Percentiles rank a stretch among this genome's conserved stretches.
Evolutionary conservation across 257 asterid species (phyloP).

Genomic region (Forsythia suspensa): DNA sequence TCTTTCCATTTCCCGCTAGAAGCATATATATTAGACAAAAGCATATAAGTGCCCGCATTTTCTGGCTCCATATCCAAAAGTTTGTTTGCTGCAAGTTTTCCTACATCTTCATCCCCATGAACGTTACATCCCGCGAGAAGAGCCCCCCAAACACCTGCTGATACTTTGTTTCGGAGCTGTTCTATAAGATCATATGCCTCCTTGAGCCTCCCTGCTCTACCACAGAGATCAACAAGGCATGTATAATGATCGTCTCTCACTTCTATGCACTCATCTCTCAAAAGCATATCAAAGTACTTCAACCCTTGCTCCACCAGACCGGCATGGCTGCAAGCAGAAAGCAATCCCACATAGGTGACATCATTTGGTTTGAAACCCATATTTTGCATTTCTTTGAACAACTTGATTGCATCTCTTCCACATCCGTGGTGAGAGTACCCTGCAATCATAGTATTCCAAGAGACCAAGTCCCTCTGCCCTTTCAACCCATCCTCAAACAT

Average conservation of each 20-base stretch:
- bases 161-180: conserved; percentile 31
- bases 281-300: conserved; percentile 41
- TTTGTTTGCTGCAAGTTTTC: conserved; percentile 41
- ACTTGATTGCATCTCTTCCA: conserved; percentile 47
- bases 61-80: conserved; percentile 31
- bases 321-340: conserved; percentile 69
- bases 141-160: conserved; percentile 44
- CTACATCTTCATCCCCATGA: conserved; percentile 49
- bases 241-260: conserved; percentile 64
- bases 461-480: conserved; percentile 43
- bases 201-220: conserved; percentile 52
- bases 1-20: conserved; percentile 41
- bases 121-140: conserved; percentile 58
- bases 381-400: conserved; percentile 48
- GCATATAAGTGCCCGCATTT: conserved; percentile 35
- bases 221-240: conserved; percentile 52
- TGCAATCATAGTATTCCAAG: conserved; percentile 63
- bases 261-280: conserved; percentile 38
- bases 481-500: conserved; percentile 46
- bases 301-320: conserved; percentile 63
- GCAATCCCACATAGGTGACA: conserved; percentile 58
- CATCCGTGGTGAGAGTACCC: conserved; percentile 74
- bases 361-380: conserved; percentile 48
- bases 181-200: conserved; percentile 54
- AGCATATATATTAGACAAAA: conserved; percentile 33